These are phyloP conservation scores for Lentinus brumalis DNA, from an alignment of 768 basidiomycete genomes.

Conservation along the genomic window DNA sequence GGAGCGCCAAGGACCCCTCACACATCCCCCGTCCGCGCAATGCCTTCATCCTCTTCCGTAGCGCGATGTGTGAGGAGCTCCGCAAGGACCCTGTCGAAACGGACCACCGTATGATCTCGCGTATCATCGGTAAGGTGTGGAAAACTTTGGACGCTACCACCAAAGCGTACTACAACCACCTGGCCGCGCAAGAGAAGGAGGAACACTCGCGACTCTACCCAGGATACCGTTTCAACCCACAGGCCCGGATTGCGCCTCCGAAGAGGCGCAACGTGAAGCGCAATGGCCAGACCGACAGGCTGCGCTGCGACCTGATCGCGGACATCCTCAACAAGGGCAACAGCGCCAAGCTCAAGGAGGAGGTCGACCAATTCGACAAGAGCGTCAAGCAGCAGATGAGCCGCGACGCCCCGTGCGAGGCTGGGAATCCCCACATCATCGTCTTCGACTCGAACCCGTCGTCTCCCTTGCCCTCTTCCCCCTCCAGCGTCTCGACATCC, in stretches of 20 bases:
- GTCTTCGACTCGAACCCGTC: conserved; percentile 14
- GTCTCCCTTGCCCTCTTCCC: not conserved
- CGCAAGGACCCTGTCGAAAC: conserved; percentile 27
- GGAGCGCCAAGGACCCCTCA: conserved; percentile 41
- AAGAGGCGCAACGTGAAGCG: conserved; percentile 23
- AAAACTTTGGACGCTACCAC: conserved; percentile 42
- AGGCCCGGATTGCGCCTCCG: conserved; percentile 13
- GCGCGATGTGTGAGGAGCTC: conserved; percentile 52
- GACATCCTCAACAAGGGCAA: conserved; percentile 38
- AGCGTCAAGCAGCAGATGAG: not conserved
- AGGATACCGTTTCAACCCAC: conserved; percentile 62
- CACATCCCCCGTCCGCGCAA: conserved; percentile 70
- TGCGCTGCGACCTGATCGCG: conserved; percentile 41
- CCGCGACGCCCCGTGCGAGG: not conserved
- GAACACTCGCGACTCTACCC: conserved; percentile 59
- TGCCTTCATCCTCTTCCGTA: conserved; percentile 73
- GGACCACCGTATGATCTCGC: conserved; percentile 59
- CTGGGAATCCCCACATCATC: conserved; percentile 10
- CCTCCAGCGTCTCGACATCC: not conserved
- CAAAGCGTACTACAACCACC: conserved; percentile 48
- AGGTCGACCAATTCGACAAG: conserved; percentile 17
- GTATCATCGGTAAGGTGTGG: conserved; percentile 78
- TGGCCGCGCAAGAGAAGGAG: conserved; percentile 59
- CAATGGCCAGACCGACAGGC: conserved; percentile 34
- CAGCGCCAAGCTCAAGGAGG: conserved; percentile 29